Conservation (phyloP, 495 filamentous ascomycete species). For the Lasiosphaeris hirsuta region DNA sequence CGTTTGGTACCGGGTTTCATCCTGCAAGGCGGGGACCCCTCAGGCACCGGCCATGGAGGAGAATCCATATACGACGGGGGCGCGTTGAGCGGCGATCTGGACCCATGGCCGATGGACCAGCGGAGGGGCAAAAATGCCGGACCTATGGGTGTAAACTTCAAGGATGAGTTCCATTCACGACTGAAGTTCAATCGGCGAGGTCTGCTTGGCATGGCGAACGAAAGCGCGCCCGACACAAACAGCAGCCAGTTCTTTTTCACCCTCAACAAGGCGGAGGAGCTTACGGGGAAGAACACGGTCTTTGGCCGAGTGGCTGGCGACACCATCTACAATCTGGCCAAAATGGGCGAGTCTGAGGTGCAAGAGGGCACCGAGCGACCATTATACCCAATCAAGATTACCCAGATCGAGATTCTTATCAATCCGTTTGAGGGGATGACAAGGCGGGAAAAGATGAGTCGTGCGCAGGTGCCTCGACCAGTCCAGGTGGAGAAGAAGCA, state of each 20-base stretch:
- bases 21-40: conserved; percentile 85
- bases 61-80: conserved; percentile 87
- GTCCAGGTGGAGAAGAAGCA: conserved; percentile 59
- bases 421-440: conserved; percentile 90
- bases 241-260: conserved; percentile 98
- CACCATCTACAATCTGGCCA: conserved; percentile 91
- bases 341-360: conserved; percentile 84
- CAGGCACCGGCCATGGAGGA: conserved; percentile 82
- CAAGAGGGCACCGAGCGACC: conserved; percentile 79
- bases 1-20: conserved; percentile 89
- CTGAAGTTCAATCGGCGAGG: conserved; percentile 91
- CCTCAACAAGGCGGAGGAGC: conserved; percentile 72
- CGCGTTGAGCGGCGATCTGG: conserved; percentile 61
- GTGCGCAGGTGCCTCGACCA: conserved; percentile 36
- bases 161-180: conserved; percentile 87
- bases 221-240: conserved; percentile 69
- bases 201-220: conserved; percentile 89
- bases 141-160: conserved; percentile 58
- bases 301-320: conserved; percentile 92
- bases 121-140: conserved; percentile 55
- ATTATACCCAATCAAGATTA: conserved; percentile 80
- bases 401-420: conserved; percentile 74
- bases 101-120: conserved; percentile 62
- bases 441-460: conserved; percentile 55
- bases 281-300: conserved; percentile 85